Evolutionary conservation across 1,284 basidiomycete species (phyloP).

Genomic region (Gastroboletus turbinatus): DNA sequence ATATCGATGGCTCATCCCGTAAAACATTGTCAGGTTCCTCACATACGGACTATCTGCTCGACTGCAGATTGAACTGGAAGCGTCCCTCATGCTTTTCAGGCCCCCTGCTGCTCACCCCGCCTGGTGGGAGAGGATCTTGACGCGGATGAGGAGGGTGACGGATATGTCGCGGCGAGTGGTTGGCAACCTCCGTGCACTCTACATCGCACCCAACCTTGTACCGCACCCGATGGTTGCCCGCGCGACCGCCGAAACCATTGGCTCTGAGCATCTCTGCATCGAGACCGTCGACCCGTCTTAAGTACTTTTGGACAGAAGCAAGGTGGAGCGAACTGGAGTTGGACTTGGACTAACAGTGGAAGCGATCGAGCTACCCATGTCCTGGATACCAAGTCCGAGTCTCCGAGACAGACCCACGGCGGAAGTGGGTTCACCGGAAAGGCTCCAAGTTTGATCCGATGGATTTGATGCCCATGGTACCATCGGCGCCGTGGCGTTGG

Average conservation of each 20-base stretch:
- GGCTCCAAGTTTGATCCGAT: constrained; percentile 35
- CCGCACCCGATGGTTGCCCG: constrained; percentile 76
- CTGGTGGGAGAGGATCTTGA: too few species aligned
- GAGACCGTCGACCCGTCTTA: constrained; percentile 66
- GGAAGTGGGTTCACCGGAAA: constrained; percentile 7
- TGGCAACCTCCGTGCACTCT: too few species aligned
- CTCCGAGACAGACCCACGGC: constrained; percentile 8
- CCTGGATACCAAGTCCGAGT: neutral
- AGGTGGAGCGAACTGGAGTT: constrained; percentile 71
- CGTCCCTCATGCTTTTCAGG: constrained; percentile 75
- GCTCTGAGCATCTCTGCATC: constrained; percentile 47
- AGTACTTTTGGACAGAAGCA: constrained; percentile 71
- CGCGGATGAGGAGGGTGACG: too few species aligned
- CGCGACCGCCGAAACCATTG: constrained; percentile 57
- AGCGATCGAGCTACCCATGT: constrained; percentile 41
- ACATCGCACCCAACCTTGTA: constrained; percentile 56
- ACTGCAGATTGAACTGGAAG: constrained; percentile 72
- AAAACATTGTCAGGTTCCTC: neutral
- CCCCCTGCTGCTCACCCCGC: constrained; percentile 63
- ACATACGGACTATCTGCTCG: neutral
- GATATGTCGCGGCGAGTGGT: too few species aligned
- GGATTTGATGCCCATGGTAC: constrained; percentile 74
- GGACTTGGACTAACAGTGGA: constrained; percentile 71
- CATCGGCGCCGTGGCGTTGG: constrained; percentile 80
- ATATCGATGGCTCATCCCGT: neutral